Evolutionary conservation across 2,329 filamentous ascomycete species (phyloP), one percentile per base, ranked within the genome.

Genomic region (Leptosphaerulina australis): DNA sequence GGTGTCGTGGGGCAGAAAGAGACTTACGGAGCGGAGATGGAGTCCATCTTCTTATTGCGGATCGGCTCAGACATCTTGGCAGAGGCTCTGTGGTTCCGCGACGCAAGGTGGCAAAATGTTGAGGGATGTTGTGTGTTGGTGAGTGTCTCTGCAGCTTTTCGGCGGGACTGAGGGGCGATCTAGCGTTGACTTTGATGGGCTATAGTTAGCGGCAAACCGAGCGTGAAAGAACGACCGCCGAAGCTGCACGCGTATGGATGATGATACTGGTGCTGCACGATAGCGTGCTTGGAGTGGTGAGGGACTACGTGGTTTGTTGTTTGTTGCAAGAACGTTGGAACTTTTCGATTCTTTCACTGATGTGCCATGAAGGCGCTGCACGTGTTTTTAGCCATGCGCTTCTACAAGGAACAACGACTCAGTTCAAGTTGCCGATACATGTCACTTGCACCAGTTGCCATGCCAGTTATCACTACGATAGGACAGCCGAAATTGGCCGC

Each of bases 21-120:
- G 57, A 81, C 83, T 79, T 80, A 87, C 84, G 84, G 84, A 60
- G 84, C 84, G 60, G 82, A 79, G 63, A 80, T 79, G 63, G 81
- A 77, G 67, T 84, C 82, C 59, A 81, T 72, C 74, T 83, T 84
- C 77, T 84, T 85, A 74, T 85, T 87, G 74, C 82, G 83, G 74
- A 85, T 86, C 64, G 84, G 84, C 71, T 87, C 84, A 72, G 84
- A 85, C 84, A 87, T 87, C 60, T 58, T 76, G 64, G 59, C 62
- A 62, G 50, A 50, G 59, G 53, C 34, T 58, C 53, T 53, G 53
- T 58, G 63, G 55, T 58, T 59, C 60, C 55, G 62, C 50, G 59
- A 49, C 50, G 54, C 53, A 48, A 56, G 48, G 65, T 62, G 58
- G 63, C 62, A 56, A 58, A 64, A 64, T 66, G 67, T 66, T 65